These are phyloP conservation scores for Magnaporthales sp. DNA, from an alignment of 2,329 filamentous ascomycete genomes.

Conservation along the genomic window DNA sequence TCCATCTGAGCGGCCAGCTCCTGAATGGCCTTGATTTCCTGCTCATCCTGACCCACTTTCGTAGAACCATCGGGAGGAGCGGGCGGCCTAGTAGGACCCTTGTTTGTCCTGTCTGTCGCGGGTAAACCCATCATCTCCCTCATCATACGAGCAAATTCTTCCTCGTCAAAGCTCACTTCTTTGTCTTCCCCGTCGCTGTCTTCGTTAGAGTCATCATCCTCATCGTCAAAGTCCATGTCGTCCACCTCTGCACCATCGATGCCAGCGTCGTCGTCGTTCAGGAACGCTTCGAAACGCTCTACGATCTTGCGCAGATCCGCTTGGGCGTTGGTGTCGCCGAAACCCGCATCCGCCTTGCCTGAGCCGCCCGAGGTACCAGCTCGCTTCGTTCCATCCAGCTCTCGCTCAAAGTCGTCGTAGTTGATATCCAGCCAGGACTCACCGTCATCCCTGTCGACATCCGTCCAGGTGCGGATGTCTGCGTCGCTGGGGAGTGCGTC, in stretches of 20 bases:
- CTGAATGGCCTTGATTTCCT: constrained; percentile 53
- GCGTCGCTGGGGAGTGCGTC: constrained; percentile 56
- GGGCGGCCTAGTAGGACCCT: constrained; percentile 3
- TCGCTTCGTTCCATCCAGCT: constrained; percentile 17
- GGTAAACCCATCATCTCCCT: constrained; percentile 76
- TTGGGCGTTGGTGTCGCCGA: constrained; percentile 60
- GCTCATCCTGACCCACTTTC: constrained; percentile 25
- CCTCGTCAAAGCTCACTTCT: constrained; percentile 73
- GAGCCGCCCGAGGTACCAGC: constrained; percentile 14
- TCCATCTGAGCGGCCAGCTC: constrained; percentile 63
- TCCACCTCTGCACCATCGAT: constrained; percentile 66
- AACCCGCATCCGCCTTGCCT: constrained; percentile 24
- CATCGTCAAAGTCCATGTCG: constrained; percentile 61
- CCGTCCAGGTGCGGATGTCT: constrained; percentile 65
- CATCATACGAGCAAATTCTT: constrained; percentile 82
- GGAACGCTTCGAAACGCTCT: constrained; percentile 81
- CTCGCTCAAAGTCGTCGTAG: constrained; percentile 56
- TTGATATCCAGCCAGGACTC: constrained; percentile 91
- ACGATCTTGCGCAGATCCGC: constrained; percentile 85
- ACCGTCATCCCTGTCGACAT: constrained; percentile 58
- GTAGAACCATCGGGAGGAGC: constrained; percentile 3
- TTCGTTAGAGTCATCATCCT: constrained; percentile 41
- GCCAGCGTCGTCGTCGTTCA: constrained; percentile 78
- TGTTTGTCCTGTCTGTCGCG: constrained; percentile 4
- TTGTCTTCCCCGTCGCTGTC: constrained; percentile 61